Evolutionary conservation across 768 basidiomycete species (phyloP), one percentile per base, ranked within the genome.

Genomic region (Dacryopinax spathularia): DNA sequence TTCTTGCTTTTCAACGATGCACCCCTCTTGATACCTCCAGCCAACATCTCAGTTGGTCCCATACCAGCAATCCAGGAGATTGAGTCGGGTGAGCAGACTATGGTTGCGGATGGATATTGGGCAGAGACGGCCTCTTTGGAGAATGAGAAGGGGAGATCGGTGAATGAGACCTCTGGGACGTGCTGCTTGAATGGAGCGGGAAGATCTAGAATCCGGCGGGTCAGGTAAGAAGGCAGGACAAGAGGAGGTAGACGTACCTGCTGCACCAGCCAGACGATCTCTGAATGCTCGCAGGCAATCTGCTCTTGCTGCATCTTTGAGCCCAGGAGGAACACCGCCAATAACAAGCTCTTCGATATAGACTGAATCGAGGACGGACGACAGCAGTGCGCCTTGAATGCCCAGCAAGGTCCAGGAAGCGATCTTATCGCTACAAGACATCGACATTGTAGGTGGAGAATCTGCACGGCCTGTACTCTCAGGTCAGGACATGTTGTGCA

Each of bases 371-470:
- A 69, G 37, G 84, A 74, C 66, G 65, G 74, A 4, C 7, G 84
- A 79, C 1, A 82, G 81, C 59, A 96, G 75, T 1, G 89, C 86
- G 2, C 95, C 94, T 70, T 95, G 91, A 27, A 95, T 77, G 0
- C 94, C 94, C 2, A 91, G 76, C 0, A 87, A 81, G 62, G 80
- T 84, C 92, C 93, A 98, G 3, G 81, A 75, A 0, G 91, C 91
- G 39, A 98, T 86, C 74, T 98, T 98, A 72, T 98, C 94, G 67
- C 88, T 91, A 74, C 94, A 98, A 0, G 92, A 91, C 86, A 96
- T 89, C 69, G 82, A 90, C 0, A 82, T 72, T 1, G 94, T 91
- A 0, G 84, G 84, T 0, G 85, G 85, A 0, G 92, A 87, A 70
- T 98, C 94, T 0, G 90, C 88, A 61, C 94, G 84, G 20, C 71